These are phyloP conservation scores for Tausonia pullulans DNA, from an alignment of 1,284 basidiomycete genomes.

Conservation along the genomic window DNA sequence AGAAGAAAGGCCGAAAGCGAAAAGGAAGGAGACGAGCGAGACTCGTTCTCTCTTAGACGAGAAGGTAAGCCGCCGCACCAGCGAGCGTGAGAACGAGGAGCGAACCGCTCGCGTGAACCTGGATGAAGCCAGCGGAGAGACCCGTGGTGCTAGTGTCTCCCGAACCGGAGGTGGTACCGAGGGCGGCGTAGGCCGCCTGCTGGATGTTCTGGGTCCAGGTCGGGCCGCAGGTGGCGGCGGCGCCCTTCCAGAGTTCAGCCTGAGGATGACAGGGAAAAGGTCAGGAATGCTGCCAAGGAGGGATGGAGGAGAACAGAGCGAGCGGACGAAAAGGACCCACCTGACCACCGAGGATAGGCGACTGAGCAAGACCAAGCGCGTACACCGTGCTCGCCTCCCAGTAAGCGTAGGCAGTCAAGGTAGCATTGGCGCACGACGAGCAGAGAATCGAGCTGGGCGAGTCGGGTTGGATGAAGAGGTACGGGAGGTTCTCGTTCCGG, in stretches of 20 bases:
- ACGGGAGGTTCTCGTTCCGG: slow-evolving; percentile 53
- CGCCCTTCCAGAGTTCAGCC: background rate
- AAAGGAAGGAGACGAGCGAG: too few species aligned
- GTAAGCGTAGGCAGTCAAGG: slow-evolving; percentile 60
- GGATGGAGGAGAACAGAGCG: too few species aligned
- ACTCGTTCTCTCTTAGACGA: too few species aligned
- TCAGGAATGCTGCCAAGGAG: background rate
- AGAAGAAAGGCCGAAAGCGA: too few species aligned
- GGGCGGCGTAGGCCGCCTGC: background rate
- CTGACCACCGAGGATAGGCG: slow-evolving; percentile 56
- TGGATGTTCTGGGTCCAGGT: background rate
- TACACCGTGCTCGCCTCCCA: slow-evolving; percentile 62
- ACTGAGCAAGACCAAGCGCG: slow-evolving; percentile 55
- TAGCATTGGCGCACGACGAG: slow-evolving; percentile 62
- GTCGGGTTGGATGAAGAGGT: slow-evolving; percentile 58
- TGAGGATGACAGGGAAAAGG: background rate
- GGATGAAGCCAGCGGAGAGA: background rate
- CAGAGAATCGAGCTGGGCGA: slow-evolving; percentile 50
- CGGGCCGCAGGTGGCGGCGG: background rate
- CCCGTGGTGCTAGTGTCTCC: background rate
- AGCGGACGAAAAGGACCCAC: background rate
- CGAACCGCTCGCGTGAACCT: too few species aligned
- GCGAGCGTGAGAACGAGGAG: too few species aligned
- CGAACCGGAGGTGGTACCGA: background rate
- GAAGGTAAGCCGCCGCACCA: too few species aligned